A percentile compares a stretch with the other conserved stretches of the same genome.
Conservation (phyloP, 2,329 filamentous ascomycete species). For the Nothophoma quercina region DNA sequence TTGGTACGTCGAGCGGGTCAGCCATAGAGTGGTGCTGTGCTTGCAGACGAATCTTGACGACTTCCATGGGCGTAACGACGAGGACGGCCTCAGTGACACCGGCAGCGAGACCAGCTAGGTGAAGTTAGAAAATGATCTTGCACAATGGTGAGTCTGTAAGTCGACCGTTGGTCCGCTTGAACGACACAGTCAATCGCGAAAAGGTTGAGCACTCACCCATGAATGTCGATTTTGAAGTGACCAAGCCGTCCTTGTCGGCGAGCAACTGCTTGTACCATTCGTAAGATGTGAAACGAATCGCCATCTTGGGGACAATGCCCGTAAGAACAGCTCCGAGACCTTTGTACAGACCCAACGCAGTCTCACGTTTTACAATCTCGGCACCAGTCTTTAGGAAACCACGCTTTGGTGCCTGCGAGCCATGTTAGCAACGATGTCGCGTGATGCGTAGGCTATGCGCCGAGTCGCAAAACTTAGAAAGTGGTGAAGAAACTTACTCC, state of each 20-base stretch:
- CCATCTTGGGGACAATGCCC: constrained; percentile 98
- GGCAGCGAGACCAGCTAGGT: constrained; percentile 80
- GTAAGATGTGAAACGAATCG: constrained; percentile 97
- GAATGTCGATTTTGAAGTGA: constrained; percentile 77
- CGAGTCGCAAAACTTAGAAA: constrained; percentile 10
- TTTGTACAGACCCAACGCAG: constrained; percentile 93
- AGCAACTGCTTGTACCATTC: constrained; percentile 91
- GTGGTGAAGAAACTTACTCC: constrained; percentile 64
- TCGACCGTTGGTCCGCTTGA: too few relatives aligned
- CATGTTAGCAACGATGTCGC: constrained; percentile 15
- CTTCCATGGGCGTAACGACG: constrained; percentile 98
- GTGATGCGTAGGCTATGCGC: background rate
- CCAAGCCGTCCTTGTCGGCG: constrained; percentile 69
- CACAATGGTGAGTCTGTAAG: background rate
- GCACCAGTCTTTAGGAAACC: constrained; percentile 87
- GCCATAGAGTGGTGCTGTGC: constrained; percentile 98
- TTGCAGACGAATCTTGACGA: constrained; percentile 97
- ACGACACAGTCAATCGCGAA: background rate
- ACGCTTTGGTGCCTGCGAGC: constrained; percentile 69
- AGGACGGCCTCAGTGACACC: constrained; percentile 96
- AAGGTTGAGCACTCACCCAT: constrained; percentile 59
- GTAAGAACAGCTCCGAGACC: constrained; percentile 96
- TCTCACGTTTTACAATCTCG: constrained; percentile 89
- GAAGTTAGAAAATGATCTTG: constrained; percentile 22
- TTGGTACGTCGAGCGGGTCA: constrained; percentile 92